Evolutionary conservation across 1,284 basidiomycete genomes (phyloP).

Genomic region (Uromyces viciae-fabae): DNA sequence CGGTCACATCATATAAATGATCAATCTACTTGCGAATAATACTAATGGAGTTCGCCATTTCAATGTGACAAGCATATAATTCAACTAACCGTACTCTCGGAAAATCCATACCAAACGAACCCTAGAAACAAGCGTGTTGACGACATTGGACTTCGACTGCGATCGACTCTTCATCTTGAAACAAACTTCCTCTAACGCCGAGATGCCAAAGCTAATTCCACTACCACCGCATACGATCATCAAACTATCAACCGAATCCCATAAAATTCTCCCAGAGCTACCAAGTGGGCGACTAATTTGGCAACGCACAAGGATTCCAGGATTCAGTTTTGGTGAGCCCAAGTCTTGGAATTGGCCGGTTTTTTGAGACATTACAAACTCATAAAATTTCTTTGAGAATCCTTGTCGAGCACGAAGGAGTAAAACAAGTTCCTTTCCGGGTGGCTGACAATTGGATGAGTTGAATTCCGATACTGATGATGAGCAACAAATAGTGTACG

Average conservation of each 20-base stretch:
- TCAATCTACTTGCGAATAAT: neutral
- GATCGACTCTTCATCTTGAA: constrained; percentile 61
- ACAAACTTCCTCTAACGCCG: constrained; percentile 69
- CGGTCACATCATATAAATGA: neutral
- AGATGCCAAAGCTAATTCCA: constrained; percentile 71
- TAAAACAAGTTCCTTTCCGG: constrained; percentile 64
- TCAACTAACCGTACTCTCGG: constrained; percentile 67
- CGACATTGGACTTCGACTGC: constrained; percentile 58
- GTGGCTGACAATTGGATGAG: neutral
- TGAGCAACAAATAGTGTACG: constrained; percentile 73
- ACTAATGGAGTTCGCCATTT: neutral
- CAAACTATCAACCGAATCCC: constrained; percentile 64
- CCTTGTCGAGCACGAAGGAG: constrained; percentile 72
- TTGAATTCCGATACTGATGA: constrained; percentile 59
- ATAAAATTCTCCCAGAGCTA: constrained; percentile 65
- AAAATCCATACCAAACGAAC: constrained; percentile 80
- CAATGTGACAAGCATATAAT: constrained; percentile 3
- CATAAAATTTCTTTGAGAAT: constrained; percentile 72
- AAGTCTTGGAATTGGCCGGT: neutral
- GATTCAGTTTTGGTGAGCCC: constrained; percentile 47
- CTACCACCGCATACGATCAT: constrained; percentile 73
- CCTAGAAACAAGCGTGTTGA: constrained; percentile 60
- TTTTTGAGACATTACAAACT: constrained; percentile 51
- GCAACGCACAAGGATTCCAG: constrained; percentile 65
- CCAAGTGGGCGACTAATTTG: constrained; percentile 75